Evolutionary conservation across 2,329 filamentous ascomycete species (phyloP), one percentile per base, ranked within the genome.

Genomic region (Aspergillus floridensis): DNA sequence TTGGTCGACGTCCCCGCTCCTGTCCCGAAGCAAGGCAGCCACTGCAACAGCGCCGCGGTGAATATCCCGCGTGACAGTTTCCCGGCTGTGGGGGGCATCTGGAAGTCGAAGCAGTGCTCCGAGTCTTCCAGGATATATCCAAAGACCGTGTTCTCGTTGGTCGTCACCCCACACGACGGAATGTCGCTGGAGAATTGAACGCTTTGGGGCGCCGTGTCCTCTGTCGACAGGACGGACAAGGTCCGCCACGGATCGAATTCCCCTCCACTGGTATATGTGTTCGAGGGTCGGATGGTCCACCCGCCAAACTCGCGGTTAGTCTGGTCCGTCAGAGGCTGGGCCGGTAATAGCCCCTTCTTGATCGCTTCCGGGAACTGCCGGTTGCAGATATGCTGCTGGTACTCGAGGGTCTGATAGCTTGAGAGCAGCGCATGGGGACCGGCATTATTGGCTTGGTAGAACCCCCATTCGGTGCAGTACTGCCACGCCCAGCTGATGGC

Each of bases 211-310:
- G 78, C 77, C 46, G 75, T 76, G 0, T 63, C 56, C 59, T 81
- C 77, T 0, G 65, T 71, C 2, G 76, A 78, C 0, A 83, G 71
- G 0, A 77, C 74, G 0, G 76, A 79, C 2, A 83, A 68, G 0
- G 79, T 77, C 21, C 79, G 72, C 82, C 82, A 85, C 3, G 81
- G 81, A 58, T 84, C 82, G 62, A 78, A 82, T 57, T 83, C 76
- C 4, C 81, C 80, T 24, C 74, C 78, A 51, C 73, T 79, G 74
- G 79, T 84, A 72, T 80, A 83, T 1, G 76, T 74, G 59, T 84
- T 83, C 10, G 79, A 81, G 11, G 82, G 81, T 1, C 80, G 78
- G 56, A 83, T 79, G 46, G 68, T 65, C 81, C 81, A 84, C 55
- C 82, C 82, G 24, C 81, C 81, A 38, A 78, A 80, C 56, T 76